These are phyloP conservation scores for Sindora glabra DNA, from an alignment of 306 rosid genomes.

Conservation along the genomic window DNA sequence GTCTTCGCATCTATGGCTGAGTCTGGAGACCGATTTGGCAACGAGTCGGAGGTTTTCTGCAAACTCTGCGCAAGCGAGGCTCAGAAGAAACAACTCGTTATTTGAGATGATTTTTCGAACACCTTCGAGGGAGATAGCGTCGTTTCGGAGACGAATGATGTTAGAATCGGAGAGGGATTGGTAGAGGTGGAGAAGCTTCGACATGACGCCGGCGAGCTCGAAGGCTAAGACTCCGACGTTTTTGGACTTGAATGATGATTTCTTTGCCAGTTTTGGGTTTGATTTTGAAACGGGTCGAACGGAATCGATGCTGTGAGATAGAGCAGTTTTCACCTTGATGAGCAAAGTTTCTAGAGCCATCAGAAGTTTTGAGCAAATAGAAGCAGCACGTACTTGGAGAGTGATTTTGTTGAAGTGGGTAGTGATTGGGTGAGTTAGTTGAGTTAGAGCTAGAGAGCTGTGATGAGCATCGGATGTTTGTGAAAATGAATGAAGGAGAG, in stretches of 20 bases:
- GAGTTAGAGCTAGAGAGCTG: background rate
- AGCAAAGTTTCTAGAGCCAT: slow-evolving; percentile 87
- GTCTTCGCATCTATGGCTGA: slow-evolving; percentile 68
- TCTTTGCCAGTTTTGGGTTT: slow-evolving; percentile 29
- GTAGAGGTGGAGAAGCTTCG: slow-evolving; percentile 86
- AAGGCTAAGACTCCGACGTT: slow-evolving; percentile 69
- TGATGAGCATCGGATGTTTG: slow-evolving; percentile 11
- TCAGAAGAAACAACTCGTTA: slow-evolving; percentile 65
- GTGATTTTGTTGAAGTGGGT: background rate
- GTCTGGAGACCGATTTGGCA: slow-evolving; percentile 44
- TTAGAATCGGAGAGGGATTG: slow-evolving; percentile 64
- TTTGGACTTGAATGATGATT: slow-evolving; percentile 29
- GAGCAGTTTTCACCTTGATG: slow-evolving; percentile 61
- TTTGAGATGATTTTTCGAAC: slow-evolving; percentile 69
- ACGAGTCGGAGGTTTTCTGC: slow-evolving; percentile 53
- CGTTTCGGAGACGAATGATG: slow-evolving; percentile 59
- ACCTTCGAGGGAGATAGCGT: slow-evolving; percentile 62
- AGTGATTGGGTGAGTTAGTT: background rate
- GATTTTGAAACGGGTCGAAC: slow-evolving; percentile 13
- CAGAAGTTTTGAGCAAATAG: background rate
- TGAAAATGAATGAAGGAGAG: slow-evolving; percentile 4
- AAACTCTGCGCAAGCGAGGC: slow-evolving; percentile 70
- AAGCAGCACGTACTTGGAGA: too few relatives aligned
- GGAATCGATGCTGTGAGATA: slow-evolving; percentile 48
- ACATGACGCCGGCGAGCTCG: slow-evolving; percentile 80